These are phyloP conservation scores for Tranzscheliella williamsii DNA, from an alignment of 1,284 basidiomycete species.

Conservation along the genomic window DNA sequence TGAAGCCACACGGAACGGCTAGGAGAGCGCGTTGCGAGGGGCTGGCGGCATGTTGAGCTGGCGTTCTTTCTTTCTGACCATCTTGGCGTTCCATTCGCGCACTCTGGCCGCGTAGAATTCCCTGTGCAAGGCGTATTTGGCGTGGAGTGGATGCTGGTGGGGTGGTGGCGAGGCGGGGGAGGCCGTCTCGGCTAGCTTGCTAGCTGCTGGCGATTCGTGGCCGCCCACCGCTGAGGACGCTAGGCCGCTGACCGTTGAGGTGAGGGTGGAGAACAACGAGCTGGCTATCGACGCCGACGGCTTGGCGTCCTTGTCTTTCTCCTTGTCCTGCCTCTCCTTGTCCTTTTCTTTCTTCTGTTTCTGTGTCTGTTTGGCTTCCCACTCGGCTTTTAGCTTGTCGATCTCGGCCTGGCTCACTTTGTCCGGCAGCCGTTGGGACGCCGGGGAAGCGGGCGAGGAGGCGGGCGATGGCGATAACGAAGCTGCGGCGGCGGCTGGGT, in stretches of 20 bases:
- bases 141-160: constrained; percentile 23
- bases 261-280: constrained; percentile 28
- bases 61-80: constrained; percentile 28
- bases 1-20: too few relatives aligned
- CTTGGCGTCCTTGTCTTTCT: constrained; percentile 14
- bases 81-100: constrained; percentile 34
- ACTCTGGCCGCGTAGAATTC: constrained; percentile 46
- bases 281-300: constrained; percentile 21
- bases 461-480: background rate
- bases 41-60: constrained; percentile 44
- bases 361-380: constrained; percentile 25
- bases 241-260: constrained; percentile 25
- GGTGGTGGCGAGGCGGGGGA: constrained; percentile 2
- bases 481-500: constrained; percentile 5
- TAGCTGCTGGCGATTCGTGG: background rate
- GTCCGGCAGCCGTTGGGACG: constrained; percentile 21
- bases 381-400: constrained; percentile 44
- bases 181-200: constrained; percentile 3
- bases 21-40: constrained; percentile 22
- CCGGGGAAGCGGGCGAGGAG: background rate
- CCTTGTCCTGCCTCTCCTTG: constrained; percentile 6
- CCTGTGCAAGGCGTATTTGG: constrained; percentile 44
- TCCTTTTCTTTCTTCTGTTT: constrained; percentile 8
- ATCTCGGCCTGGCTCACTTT: constrained; percentile 46
- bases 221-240: constrained; percentile 14